Evolutionary conservation across 345 rosid species (phyloP), one percentile per base, ranked within the genome.

Genomic region (Erucastrum elatum): DNA sequence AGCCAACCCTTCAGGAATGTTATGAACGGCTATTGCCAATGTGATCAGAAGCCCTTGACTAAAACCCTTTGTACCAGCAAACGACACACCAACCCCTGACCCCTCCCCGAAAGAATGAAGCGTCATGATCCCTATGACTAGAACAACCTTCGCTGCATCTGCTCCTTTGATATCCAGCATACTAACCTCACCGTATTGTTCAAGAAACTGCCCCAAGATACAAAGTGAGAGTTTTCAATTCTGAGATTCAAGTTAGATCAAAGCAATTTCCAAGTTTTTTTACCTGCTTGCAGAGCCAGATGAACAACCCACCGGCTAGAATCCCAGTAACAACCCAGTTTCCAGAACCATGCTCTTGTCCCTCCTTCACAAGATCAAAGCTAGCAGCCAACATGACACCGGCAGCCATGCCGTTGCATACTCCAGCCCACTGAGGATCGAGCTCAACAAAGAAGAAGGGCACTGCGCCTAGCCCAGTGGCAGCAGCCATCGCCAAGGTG

Each of bases 321-420:
- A 96, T 91, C 80, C 98, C 99, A 80, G 82, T 76, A 74, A 90
- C 91, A 64, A 96, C 98, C 93, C 94, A 91, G 82, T 77, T 88
- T 58, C 99, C 94, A 76, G 95, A 84, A 71, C 94, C 97, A 78
- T 93, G 95, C 37, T 81, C 88, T 79, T 91, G 97, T 33, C 99
- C 99, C 76, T 96, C 99, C 87, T 90, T 94, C 25, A 96, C 81
- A 74, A 96, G 97, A 82, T 96, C 99, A 76, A 96, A 96, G 84
- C 99, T 96, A 58, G 99, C 99, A 11, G 98, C 99, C 88, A 96
- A 83, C 99, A 96, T 96, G 74, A 96, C 99, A 80, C 97, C 99
- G 80, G 97, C 94, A 9, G 99, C 99, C 99, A 93, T 93, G 81
- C 99, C 99, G 84, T 90, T 90, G 91, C 99, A 96, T 77, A 96